Evolutionary conservation across 176 grass and related monocot species (phyloP).

Genomic region (Raddia distichophylla): DNA sequence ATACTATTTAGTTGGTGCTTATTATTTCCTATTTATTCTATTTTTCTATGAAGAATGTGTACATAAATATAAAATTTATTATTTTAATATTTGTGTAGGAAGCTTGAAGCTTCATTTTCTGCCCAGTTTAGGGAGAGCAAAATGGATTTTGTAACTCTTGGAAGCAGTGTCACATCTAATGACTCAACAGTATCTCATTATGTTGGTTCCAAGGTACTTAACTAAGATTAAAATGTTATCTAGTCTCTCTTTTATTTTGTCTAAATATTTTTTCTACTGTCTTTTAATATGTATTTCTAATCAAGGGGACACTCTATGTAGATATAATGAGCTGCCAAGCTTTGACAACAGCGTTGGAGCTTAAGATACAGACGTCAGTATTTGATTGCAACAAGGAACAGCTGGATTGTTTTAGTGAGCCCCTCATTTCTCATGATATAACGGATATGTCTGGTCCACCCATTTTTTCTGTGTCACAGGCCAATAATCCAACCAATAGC

Average conservation of each 20-base stretch:
- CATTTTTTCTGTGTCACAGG: conserved; percentile 18
- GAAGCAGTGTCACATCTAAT: not conserved
- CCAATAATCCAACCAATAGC: not conserved
- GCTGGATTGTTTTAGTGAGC: conserved; percentile 10
- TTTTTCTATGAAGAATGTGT: not conserved
- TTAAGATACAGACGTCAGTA: not conserved
- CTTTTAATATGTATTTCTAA: not conserved
- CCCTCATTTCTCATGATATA: conserved; percentile 5
- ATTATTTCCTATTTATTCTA: not conserved
- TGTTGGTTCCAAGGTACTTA: not conserved
- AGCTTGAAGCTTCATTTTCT: not conserved
- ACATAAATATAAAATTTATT: not conserved
- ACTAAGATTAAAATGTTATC: not conserved
- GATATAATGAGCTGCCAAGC: conserved; percentile 7
- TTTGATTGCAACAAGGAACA: conserved; percentile 25
- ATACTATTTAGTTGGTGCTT: not conserved
- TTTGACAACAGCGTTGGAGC: not conserved
- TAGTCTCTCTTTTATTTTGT: not conserved
- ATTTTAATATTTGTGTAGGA: not conserved
- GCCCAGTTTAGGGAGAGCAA: not conserved
- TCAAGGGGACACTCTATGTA: not conserved
- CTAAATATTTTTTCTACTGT: not conserved
- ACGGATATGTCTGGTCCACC: not conserved
- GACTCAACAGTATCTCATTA: not conserved
- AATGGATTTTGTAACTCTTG: conserved; percentile 6